A percentile compares a stretch with the other conserved stretches of the same genome.
phyloP scores from a whole-genome alignment of 78 protist species.

The Diacronema lutheri region DNA sequence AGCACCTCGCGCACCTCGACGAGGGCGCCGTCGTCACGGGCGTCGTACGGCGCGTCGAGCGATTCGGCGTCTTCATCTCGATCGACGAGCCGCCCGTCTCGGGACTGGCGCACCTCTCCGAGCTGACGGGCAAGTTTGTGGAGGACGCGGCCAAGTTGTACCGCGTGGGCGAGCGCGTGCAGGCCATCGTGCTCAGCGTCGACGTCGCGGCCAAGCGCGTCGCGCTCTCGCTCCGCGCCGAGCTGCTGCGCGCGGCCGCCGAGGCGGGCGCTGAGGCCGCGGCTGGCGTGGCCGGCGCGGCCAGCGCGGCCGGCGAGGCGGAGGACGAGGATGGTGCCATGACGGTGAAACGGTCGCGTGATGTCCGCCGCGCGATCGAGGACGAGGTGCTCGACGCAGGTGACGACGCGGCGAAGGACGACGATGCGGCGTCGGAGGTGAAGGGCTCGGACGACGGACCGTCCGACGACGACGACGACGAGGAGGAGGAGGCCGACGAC shows the following conservation, averaged over 20 bases:
- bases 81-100: not conserved
- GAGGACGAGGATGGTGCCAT: not conserved
- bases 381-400: not conserved
- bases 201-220: not conserved
- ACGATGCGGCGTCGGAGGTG: too few species aligned
- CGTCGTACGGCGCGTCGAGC: not conserved
- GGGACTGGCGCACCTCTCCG: not conserved
- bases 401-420: not conserved
- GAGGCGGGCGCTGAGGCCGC: not conserved
- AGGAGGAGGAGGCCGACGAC: not conserved
- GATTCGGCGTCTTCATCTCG: not conserved
- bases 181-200: not conserved
- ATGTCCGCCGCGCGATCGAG: not conserved
- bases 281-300: too few species aligned
- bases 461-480: constrained; percentile 11
- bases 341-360: not conserved
- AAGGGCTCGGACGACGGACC: too few species aligned
- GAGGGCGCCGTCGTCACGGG: not conserved
- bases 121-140: not conserved
- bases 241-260: not conserved
- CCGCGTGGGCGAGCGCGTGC: not conserved
- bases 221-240: not conserved
- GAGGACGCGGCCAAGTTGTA: not conserved
- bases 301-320: not conserved
- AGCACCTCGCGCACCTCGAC: not conserved